Base-by-base conservation (phyloP, 2,329 filamentous ascomycete genomes). In the Sordariomycetes sp. region DNA sequence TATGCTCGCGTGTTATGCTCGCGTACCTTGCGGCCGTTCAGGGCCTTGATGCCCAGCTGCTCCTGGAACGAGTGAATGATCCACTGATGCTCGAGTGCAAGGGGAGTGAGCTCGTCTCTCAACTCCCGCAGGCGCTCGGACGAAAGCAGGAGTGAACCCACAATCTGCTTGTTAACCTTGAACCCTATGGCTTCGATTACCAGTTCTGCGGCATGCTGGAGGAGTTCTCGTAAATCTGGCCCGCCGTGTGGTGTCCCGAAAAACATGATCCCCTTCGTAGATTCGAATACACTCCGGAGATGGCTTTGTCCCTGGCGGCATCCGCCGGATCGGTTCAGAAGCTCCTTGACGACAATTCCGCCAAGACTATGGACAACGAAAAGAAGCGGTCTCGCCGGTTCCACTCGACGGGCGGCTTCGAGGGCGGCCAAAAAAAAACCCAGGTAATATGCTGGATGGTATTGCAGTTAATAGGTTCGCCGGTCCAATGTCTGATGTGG, bases 61-160 rank as follows among this genome's bases (percentile, higher is more conserved):
- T 74, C 71, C 51, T 73, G 70, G 55, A 73, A 74, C 0, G 70
- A 72, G 58, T 73, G 63, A 50, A 74, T 66, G 5, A 60, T 54
- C 71, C 70, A 72, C 1, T 63, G 52, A 16, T 65, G 62, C 43
- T 69, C 7, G 63, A 62, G 25, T 16, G 62, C 65, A 58, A 73
- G 67, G 1, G 63, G 62, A 12, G 53, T 40, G 53, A 71, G 70
- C 24, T 66, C 63, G 12, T 71, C 66, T 46, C 65, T 62, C 24
- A 73, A 59, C 55, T 69, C 64, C 18, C 53, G 65, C 0, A 73
- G 64, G n/a, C 67, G 66, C 53, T 73, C 69, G 1, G 68, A 64
- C 1, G 63, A 62, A 16, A 71, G 71, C 57, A 71, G 55, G 3
- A 74, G 63, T 2, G 66, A 61, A 28, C 68, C 60, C 6, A 72